Conservation (phyloP, 2,329 filamentous ascomycete genomes). For the Cryphonectria parasitica region DNA sequence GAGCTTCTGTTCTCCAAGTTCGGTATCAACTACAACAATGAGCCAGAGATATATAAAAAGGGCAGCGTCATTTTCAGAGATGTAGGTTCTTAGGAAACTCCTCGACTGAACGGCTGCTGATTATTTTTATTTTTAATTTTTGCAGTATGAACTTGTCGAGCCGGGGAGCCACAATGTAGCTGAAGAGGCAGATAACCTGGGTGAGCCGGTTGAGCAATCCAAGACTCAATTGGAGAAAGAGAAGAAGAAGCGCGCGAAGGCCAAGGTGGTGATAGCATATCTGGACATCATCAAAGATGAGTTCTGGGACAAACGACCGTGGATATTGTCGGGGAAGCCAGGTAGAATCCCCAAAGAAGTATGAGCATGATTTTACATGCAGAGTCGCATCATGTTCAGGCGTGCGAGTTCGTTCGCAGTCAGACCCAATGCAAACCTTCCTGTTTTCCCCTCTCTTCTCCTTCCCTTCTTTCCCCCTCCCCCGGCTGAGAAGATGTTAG, state of each 20-base stretch:
- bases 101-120: conserved; percentile 1
- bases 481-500: neutral
- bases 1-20: conserved; percentile 91
- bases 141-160: conserved; percentile 72
- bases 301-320: conserved; percentile 88
- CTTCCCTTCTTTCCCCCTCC: too few species aligned
- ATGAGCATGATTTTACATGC: conserved; percentile 33
- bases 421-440: neutral
- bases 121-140: neutral
- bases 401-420: neutral
- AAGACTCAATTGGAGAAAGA: conserved; percentile 85
- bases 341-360: conserved; percentile 69
- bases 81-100: conserved; percentile 50
- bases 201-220: conserved; percentile 63
- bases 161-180: conserved; percentile 52
- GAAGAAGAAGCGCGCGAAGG: conserved; percentile 79
- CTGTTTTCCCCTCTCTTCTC: too few species aligned
- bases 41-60: conserved; percentile 89
- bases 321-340: conserved; percentile 77
- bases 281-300: conserved; percentile 93
- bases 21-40: conserved; percentile 96
- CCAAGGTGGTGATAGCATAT: conserved; percentile 79
- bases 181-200: conserved; percentile 51
- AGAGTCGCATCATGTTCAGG: neutral
- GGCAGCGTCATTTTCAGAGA: conserved; percentile 89